Percentiles rank a stretch among this genome's conserved stretches.
Evolutionary conservation across 1,284 basidiomycete species (phyloP).

Genomic region (Thelephora terrestris): DNA sequence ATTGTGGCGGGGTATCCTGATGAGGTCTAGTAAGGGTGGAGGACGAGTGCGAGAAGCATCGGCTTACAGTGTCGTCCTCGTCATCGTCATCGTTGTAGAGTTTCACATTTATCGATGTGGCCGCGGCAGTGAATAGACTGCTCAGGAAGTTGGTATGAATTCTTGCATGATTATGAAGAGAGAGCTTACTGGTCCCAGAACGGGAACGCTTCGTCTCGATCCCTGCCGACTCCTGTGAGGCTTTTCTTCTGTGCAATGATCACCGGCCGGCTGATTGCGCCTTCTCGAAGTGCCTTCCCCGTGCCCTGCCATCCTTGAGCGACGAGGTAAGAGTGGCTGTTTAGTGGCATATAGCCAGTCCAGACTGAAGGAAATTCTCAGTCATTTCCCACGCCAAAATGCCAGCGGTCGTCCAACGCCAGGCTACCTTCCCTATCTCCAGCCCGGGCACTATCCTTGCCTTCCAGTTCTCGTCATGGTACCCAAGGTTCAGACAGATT

Average conservation of each 20-base stretch:
- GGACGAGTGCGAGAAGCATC: slow-evolving; percentile 5
- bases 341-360: slow-evolving; percentile 47
- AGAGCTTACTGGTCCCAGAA: slow-evolving; percentile 90
- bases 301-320: slow-evolving; percentile 84
- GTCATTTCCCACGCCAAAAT: slow-evolving; percentile 8
- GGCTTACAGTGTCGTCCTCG: slow-evolving; percentile 15
- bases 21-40: slow-evolving; percentile 13
- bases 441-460: slow-evolving; percentile 48
- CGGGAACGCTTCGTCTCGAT: slow-evolving; percentile 86
- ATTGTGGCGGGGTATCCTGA: slow-evolving; percentile 9
- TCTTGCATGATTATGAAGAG: slow-evolving; percentile 3
- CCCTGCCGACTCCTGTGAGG: slow-evolving; percentile 77
- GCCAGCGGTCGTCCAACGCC: slow-evolving; percentile 17
- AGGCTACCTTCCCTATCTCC: slow-evolving; percentile 40
- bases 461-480: slow-evolving; percentile 87
- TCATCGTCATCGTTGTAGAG: slow-evolving; percentile 39
- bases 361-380: background rate
- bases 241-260: slow-evolving; percentile 78
- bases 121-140: slow-evolving; percentile 71
- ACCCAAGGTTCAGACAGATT: slow-evolving; percentile 58
- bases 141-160: background rate
- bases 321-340: slow-evolving; percentile 69
- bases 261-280: slow-evolving; percentile 62
- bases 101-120: slow-evolving; percentile 68
- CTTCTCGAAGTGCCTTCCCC: slow-evolving; percentile 63